Base-by-base conservation (phyloP, 306 rosid species). In the Prinsepia uniflora region DNA sequence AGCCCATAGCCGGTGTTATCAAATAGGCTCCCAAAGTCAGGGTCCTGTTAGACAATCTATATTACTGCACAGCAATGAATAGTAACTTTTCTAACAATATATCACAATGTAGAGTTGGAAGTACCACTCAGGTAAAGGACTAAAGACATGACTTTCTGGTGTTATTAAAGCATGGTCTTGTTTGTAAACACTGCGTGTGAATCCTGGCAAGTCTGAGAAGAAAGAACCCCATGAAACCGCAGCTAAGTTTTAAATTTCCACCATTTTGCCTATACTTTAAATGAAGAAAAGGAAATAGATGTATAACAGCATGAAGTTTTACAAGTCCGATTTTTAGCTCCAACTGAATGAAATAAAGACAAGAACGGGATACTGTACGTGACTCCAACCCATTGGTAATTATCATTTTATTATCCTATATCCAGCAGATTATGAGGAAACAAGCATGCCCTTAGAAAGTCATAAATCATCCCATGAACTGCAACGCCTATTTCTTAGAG, bases 81-180 rank as follows among this genome's bases (percentile, higher is more conserved):
- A 80, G 40, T 14, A 74, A 73, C 59, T 64, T 63, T 70, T 67
- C 20, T 52, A 64, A 81, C 30, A 65, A 47, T 70, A 63, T 42
- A 70, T 65, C 64, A 67, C 39, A 78, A 69, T 47, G 62, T 44
- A 74, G 63, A 70, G 57, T 55, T 40, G 19, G 47, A 59, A 56
- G 15, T 91, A 91, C 97, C 99, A 94, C 67, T 89, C 92, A 8
- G 92, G 92, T 78, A 94, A 84, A 17, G 92, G 87, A 83, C 97
- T 78, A 75, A 85, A 90, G 65, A 94, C 99, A 13, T 94, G 97
- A 75, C 99, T 94, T 80, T 94, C 97, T 0, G 97, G 95, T 73
- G 99, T 59, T 72, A 94, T 83, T 63, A 94, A 81, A 74, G 99
- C 97, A 81, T 94, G 87, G 78, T 91, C 90, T 44, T 81, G 82